Base-by-base conservation (phyloP, 306 rosid species). In the Vigna mungo region DNA sequence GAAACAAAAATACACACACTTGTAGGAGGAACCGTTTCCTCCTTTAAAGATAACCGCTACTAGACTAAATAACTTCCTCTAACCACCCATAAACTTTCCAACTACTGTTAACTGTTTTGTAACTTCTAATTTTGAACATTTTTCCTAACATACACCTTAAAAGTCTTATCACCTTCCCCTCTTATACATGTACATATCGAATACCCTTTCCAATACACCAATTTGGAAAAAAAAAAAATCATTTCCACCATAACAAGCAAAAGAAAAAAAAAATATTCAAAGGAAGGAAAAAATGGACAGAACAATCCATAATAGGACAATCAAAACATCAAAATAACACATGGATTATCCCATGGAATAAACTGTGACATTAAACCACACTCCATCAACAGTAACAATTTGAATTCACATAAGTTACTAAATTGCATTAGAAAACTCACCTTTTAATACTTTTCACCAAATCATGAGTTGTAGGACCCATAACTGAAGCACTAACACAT, bases 371-470 rank as follows among this genome's bases (percentile, higher is more conserved):
- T 23, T 65, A 51, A 60, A 17, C 63, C 34, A 20, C 63, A 56
- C 34, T 13, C 49, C 60, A 41, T 25, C 74, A 43, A 12, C 15
- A 59, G n/a, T 55, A 39, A 65, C 56, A 75, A 20, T 70, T 41
- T 54, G 59, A 14, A 87, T 21, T 75, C 70, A 63, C 63, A 47
- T 49, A 66, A 49, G 20, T 39, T n/a, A 54, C 12, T 54, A 76
- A 59, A 72, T 82, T 75, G 76, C 65, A 75, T 63, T 16, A 53
- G 77, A 54, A 36, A 55, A 78, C 88, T 80, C 75, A 86, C 96
- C 74, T 63, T 64, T 77, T 81, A 2, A 62, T 32, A 78, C 16
- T 71, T 76, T 76, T 83, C 67, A 80, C 76, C 15, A 34, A 67
- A 18, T 39, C 74, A 65, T 21, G 77, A 43, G 86, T 44, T 68